Percentiles rank a stretch among this genome's conserved stretches.
Conservation (phyloP, 305 asterid genomes). For the Rubia balearica region DNA sequence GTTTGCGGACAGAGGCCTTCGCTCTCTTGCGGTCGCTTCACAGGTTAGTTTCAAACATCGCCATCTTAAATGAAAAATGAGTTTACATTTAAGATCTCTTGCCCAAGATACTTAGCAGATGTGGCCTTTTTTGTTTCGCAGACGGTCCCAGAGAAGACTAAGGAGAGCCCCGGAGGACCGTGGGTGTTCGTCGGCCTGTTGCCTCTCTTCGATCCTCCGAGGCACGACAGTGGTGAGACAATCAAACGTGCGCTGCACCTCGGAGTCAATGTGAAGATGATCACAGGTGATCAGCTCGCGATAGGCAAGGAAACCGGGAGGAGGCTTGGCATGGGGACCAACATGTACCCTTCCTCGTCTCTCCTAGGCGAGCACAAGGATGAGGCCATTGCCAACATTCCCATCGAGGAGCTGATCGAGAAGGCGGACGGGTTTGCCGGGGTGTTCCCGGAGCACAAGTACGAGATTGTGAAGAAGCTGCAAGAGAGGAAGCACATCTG, state of each 20-base stretch:
- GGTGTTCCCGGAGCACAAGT: slow-evolving; percentile 72
- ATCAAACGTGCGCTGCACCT: slow-evolving; percentile 42
- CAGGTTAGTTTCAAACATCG: slow-evolving; percentile 30
- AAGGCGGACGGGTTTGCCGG: slow-evolving; percentile 86
- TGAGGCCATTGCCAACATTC: slow-evolving; percentile 44
- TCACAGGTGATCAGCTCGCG: slow-evolving; percentile 63
- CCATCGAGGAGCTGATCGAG: slow-evolving; percentile 67
- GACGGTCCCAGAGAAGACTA: slow-evolving; percentile 40
- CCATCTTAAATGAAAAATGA: background rate
- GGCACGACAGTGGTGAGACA: slow-evolving; percentile 50
- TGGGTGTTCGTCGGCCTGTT: slow-evolving; percentile 45
- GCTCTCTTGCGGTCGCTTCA: slow-evolving; percentile 63
- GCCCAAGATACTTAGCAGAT: background rate
- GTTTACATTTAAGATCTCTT: no score
- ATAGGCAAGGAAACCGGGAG: slow-evolving; percentile 75
- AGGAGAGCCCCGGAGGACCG: slow-evolving; percentile 41
- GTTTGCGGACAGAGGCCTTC: slow-evolving; percentile 74
- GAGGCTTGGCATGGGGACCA: slow-evolving; percentile 73
- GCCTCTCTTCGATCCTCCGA: slow-evolving; percentile 51
- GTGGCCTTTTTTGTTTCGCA: slow-evolving; percentile 1
- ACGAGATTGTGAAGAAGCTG: slow-evolving; percentile 61
- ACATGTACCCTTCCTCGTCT: slow-evolving; percentile 75
- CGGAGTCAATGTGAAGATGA: slow-evolving; percentile 51
- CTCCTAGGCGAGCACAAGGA: slow-evolving; percentile 62
- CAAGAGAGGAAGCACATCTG: slow-evolving; percentile 62